phyloP scores from a whole-genome alignment of 306 rosid species.

The Cicer bijugum region DNA sequence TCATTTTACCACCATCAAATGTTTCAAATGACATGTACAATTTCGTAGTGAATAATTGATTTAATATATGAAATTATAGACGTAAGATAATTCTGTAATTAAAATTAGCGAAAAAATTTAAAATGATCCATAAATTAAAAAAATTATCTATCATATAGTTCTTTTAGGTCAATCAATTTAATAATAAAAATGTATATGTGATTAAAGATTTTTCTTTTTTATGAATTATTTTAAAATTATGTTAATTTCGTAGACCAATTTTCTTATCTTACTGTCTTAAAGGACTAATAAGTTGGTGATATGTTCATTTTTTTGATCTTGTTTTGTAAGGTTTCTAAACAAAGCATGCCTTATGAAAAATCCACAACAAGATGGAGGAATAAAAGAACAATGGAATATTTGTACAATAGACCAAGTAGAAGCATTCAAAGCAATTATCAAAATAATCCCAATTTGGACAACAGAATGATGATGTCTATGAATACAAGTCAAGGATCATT shows the following conservation, averaged over 20 bases:
- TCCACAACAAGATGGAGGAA: constrained; percentile 33
- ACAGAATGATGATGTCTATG: constrained; percentile 32
- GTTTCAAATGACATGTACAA: background rate
- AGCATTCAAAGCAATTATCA: constrained; percentile 16
- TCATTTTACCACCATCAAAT: background rate
- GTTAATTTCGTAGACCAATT: too few species aligned
- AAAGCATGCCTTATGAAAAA: constrained; percentile 50
- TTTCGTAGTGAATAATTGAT: background rate
- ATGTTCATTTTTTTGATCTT: background rate
- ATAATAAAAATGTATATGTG: too few species aligned
- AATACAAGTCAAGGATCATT: constrained; percentile 7
- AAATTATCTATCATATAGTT: too few species aligned
- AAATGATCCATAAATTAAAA: too few species aligned
- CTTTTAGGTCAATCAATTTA: too few species aligned
- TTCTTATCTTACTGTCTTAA: too few species aligned
- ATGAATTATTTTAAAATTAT: too few species aligned
- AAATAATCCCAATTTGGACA: constrained; percentile 30
- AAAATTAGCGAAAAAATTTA: too few species aligned
- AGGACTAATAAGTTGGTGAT: too few species aligned
- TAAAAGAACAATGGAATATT: constrained; percentile 42
- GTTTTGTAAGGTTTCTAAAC: constrained; percentile 39
- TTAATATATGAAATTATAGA: background rate
- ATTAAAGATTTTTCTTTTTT: too few species aligned
- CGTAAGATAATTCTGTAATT: too few species aligned
- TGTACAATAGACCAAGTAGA: constrained; percentile 56